Conservation (phyloP, 345 rosid genomes). For the Viola odorata region DNA sequence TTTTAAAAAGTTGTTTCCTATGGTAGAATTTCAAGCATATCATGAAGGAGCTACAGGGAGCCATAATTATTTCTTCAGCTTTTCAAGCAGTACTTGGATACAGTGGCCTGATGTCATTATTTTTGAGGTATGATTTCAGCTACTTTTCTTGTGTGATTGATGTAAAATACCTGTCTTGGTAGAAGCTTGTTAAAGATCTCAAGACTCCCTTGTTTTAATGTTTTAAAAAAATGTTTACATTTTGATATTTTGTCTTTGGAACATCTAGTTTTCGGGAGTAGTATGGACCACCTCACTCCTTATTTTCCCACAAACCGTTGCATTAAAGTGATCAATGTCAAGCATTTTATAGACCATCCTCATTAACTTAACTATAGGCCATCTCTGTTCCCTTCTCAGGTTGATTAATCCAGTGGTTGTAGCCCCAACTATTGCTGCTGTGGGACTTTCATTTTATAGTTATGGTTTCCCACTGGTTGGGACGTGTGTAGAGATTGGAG, state of each 20-base stretch:
- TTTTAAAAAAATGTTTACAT: too few relatives aligned
- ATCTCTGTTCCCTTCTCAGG: conserved; percentile 38
- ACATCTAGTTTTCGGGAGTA: too few relatives aligned
- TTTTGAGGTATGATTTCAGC: conserved; percentile 44
- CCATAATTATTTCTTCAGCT: conserved; percentile 78
- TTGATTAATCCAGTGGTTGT: conserved; percentile 94
- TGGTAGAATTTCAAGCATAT: conserved; percentile 89
- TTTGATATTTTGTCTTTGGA: too few relatives aligned
- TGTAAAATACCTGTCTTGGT: too few relatives aligned
- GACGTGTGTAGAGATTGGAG: conserved; percentile 85
- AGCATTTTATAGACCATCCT: not conserved
- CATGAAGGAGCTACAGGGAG: conserved; percentile 94
- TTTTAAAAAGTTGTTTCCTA: not conserved
- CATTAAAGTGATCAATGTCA: too few relatives aligned
- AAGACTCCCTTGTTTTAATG: too few relatives aligned
- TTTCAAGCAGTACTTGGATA: conserved; percentile 86
- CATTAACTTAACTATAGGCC: not conserved
- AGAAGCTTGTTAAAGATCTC: too few relatives aligned
- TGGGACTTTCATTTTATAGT: conserved; percentile 91
- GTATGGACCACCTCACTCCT: too few relatives aligned
- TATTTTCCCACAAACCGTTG: too few relatives aligned
- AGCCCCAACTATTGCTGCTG: conserved; percentile 97
- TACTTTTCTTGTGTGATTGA: not conserved
- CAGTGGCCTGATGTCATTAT: conserved; percentile 74
- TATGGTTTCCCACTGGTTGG: conserved; percentile 94